Conservation (phyloP, 2,329 filamentous ascomycete genomes). For the Cercospora sesami region DNA sequence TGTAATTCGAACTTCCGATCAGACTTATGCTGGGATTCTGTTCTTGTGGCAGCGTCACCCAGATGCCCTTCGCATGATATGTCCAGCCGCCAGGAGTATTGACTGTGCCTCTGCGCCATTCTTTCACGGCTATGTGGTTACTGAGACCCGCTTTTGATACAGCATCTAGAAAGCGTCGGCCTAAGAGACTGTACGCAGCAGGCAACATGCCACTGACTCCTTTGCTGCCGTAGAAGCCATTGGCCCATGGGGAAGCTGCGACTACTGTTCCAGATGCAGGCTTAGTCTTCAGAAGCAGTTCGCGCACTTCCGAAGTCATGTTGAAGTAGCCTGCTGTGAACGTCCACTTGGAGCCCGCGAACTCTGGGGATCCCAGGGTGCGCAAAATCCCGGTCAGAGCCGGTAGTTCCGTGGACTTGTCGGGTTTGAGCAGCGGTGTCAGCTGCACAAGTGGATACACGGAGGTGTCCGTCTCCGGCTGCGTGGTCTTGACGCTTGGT, state of each 20-base stretch:
- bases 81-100: slow-evolving; percentile 86
- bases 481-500: slow-evolving; percentile 23
- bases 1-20: slow-evolving; percentile 93
- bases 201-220: slow-evolving; percentile 89
- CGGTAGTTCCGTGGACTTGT: slow-evolving; percentile 85
- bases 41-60: slow-evolving; percentile 71
- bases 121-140: slow-evolving; percentile 69
- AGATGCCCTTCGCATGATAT: slow-evolving; percentile 95
- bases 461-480: slow-evolving; percentile 59
- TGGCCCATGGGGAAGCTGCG: slow-evolving; percentile 88
- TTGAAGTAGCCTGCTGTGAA: slow-evolving; percentile 99
- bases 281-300: slow-evolving; percentile 72
- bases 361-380: slow-evolving; percentile 63
- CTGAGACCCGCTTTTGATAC: slow-evolving; percentile 56
- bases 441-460: slow-evolving; percentile 88
- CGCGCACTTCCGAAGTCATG: slow-evolving; percentile 79
- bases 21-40: slow-evolving; percentile 73
- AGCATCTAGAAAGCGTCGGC: slow-evolving; percentile 72
- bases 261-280: slow-evolving; percentile 76
- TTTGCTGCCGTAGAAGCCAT: slow-evolving; percentile 87
- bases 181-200: slow-evolving; percentile 86
- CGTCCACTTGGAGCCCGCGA: slow-evolving; percentile 76
- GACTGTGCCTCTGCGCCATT: slow-evolving; percentile 83
- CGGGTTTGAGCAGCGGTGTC: slow-evolving; percentile 75
- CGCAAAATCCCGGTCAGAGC: slow-evolving; percentile 73